Percentiles rank a stretch among this genome's conserved stretches.
These are phyloP conservation scores for Solanum hybrid DNA, from an alignment of 305 asterid genomes.

Conservation along the genomic window DNA sequence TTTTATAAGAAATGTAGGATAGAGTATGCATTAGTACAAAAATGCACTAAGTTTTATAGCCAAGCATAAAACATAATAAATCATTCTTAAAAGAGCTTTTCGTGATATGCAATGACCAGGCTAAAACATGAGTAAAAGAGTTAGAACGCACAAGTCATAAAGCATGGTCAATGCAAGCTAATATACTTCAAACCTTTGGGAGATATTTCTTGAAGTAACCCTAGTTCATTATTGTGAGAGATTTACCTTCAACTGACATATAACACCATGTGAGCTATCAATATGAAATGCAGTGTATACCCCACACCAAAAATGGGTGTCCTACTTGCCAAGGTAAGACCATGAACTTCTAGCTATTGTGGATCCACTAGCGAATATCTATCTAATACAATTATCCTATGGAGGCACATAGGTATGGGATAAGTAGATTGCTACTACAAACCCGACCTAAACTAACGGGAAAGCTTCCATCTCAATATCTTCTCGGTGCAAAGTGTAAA, in stretches of 20 bases:
- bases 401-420: background rate
- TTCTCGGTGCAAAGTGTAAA: background rate
- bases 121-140: background rate
- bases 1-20: background rate
- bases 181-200: background rate
- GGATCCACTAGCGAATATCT: background rate
- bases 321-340: background rate
- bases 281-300: background rate
- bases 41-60: too few relatives aligned
- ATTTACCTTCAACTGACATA: background rate
- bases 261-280: background rate
- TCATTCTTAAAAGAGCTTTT: too few relatives aligned
- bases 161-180: background rate
- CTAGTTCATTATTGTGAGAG: background rate
- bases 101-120: background rate
- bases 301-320: background rate
- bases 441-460: background rate
- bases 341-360: background rate
- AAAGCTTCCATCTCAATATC: background rate
- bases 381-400: background rate
- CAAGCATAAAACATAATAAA: background rate
- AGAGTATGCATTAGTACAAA: background rate
- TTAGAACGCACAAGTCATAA: background rate
- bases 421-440: background rate
- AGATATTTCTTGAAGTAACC: background rate